Conservation (phyloP, 805 yeast species). For the Starmerella bacillaris region DNA sequence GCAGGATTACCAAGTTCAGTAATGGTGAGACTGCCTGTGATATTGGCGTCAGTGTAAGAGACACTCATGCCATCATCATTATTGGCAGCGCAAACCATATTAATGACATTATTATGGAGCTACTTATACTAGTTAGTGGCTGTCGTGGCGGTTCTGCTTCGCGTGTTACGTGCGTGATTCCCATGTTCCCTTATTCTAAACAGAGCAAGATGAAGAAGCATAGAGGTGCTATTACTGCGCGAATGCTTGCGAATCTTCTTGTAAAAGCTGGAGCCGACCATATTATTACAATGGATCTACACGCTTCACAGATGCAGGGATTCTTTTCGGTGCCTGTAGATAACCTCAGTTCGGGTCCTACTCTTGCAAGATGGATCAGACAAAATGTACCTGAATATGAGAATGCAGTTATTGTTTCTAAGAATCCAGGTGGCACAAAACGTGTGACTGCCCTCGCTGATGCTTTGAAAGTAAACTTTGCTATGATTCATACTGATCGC, state of each 20-base stretch:
- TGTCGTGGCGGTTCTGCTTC: conserved; percentile 98
- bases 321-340: conserved; percentile 95
- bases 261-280: conserved; percentile 99
- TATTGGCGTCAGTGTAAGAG: conserved; percentile 86
- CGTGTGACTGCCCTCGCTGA: conserved; percentile 97
- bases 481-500: conserved; percentile 97
- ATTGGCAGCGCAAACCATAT: conserved; percentile 75
- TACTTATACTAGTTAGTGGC: conserved; percentile 80
- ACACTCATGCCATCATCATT: conserved; percentile 87
- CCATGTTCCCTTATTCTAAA: conserved; percentile 92
- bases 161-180: conserved; percentile 89
- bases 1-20: conserved; percentile 76
- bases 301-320: conserved; percentile 98
- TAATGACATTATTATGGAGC: conserved; percentile 92
- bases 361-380: conserved; percentile 87
- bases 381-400: conserved; percentile 72
- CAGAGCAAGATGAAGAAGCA: conserved; percentile 98
- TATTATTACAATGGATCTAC: conserved; percentile 89
- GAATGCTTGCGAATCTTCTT: conserved; percentile 85
- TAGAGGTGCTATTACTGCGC: conserved; percentile 95
- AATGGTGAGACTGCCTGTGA: conserved; percentile 96
- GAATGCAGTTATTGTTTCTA: conserved; percentile 90
- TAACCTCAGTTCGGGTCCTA: conserved; percentile 88
- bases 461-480: conserved; percentile 83
- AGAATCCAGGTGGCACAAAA: conserved; percentile 97